phyloP scores from a whole-genome alignment of 2,329 filamentous ascomycete species.

The Lasiodiplodia theobromae region DNA sequence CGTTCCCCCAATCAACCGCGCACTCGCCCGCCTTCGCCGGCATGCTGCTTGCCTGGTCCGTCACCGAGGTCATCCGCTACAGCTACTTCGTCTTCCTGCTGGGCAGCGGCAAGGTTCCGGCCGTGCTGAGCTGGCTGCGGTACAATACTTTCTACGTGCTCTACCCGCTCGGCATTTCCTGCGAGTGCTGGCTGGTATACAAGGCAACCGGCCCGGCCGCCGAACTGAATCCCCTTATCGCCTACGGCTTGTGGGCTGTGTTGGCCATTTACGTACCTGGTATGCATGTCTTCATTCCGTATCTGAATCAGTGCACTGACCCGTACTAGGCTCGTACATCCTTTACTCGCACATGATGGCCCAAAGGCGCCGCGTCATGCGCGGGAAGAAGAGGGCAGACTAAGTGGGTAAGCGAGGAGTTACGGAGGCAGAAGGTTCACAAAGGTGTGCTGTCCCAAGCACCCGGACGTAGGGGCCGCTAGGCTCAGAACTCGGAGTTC shows the following conservation, averaged over 20 bases:
- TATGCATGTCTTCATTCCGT: constrained; percentile 43
- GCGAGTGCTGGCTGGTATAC: constrained; percentile 84
- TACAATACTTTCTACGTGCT: constrained; percentile 93
- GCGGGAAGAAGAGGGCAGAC: constrained; percentile 62
- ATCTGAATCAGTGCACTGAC: neutral
- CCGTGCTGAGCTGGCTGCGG: constrained; percentile 76
- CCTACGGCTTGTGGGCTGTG: constrained; percentile 68
- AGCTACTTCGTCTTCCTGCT: constrained; percentile 84
- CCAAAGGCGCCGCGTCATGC: constrained; percentile 82
- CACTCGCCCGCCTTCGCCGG: constrained; percentile 69
- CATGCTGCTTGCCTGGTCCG: constrained; percentile 83
- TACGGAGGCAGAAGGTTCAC: neutral
- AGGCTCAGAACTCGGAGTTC: neutral
- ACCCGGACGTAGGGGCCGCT: neutral
- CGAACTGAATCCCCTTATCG: constrained; percentile 59
- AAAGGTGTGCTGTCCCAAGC: neutral
- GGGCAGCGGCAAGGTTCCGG: constrained; percentile 66
- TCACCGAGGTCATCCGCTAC: constrained; percentile 94
- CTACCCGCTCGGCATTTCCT: constrained; percentile 89
- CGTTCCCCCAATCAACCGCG: constrained; percentile 71
- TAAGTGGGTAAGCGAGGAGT: neutral
- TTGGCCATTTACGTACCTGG: constrained; percentile 81
- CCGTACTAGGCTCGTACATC: constrained; percentile 71
- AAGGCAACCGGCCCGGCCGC: constrained; percentile 67
- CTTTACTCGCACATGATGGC: constrained; percentile 95